A percentile compares a stretch with the other conserved stretches of the same genome.
Conservation (phyloP, 495 filamentous ascomycete species). For the Penicillium paxilli region DNA sequence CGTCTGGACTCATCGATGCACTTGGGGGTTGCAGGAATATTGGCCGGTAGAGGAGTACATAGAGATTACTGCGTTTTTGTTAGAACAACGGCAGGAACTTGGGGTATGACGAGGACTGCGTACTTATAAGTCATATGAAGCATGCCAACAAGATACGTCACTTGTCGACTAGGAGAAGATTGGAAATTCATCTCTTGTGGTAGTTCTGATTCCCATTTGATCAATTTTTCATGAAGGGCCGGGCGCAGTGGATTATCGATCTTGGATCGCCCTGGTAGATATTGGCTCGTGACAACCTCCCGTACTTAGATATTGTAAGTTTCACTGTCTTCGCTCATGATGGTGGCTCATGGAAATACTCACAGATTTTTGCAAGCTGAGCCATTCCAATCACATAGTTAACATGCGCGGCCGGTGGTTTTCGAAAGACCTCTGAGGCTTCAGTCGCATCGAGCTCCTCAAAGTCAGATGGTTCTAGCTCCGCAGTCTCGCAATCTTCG, state of each 20-base stretch:
- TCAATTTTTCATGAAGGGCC: constrained; percentile 29
- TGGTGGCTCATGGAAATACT: constrained; percentile 1
- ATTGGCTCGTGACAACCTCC: constrained; percentile 41
- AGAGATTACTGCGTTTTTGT: constrained; percentile 32
- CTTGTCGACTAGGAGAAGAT: constrained; percentile 21
- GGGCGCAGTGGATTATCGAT: constrained; percentile 28
- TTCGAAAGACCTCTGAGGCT: constrained; percentile 28
- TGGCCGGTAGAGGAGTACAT: constrained; percentile 41
- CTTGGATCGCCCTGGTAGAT: constrained; percentile 33
- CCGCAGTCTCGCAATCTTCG: constrained; percentile 47
- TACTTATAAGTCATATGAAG: constrained; percentile 49
- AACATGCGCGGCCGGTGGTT: constrained; percentile 29
- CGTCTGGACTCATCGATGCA: constrained; percentile 20
- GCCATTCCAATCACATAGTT: constrained; percentile 45
- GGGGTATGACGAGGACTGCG: background rate
- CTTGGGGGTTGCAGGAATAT: constrained; percentile 31
- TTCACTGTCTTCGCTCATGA: background rate
- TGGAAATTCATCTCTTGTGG: constrained; percentile 35
- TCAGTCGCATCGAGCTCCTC: constrained; percentile 29
- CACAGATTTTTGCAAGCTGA: constrained; percentile 40
- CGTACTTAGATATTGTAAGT: constrained; percentile 31
- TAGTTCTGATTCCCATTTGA: constrained; percentile 36
- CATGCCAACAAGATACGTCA: constrained; percentile 40
- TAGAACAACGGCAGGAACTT: background rate
- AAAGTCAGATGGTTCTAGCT: constrained; percentile 38